These are phyloP conservation scores for Aschersonia sp. DNA, from an alignment of 2,329 filamentous ascomycete genomes.

Conservation along the genomic window DNA sequence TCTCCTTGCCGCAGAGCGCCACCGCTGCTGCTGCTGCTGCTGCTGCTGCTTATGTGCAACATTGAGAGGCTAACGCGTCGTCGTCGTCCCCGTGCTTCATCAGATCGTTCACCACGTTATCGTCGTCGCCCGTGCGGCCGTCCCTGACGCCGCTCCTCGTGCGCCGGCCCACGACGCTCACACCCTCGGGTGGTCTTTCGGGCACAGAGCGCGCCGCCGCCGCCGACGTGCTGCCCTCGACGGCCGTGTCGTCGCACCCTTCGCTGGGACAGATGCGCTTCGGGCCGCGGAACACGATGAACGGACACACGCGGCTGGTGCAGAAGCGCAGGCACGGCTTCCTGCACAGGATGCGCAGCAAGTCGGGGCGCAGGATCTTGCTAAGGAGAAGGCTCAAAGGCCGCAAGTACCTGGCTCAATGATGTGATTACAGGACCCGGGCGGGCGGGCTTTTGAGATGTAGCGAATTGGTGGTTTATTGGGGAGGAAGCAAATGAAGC, in stretches of 20 bases:
- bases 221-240: constrained; percentile 28
- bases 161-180: constrained; percentile 15
- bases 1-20: too few relatives aligned
- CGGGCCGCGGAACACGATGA: constrained; percentile 44
- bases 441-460: not conserved
- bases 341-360: constrained; percentile 32
- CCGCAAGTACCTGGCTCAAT: constrained; percentile 25
- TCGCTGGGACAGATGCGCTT: constrained; percentile 37
- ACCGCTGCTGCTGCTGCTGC: too few relatives aligned
- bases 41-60: too few relatives aligned
- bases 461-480: too few relatives aligned
- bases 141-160: constrained; percentile 22
- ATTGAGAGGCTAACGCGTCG: too few relatives aligned
- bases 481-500: not conserved
- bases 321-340: constrained; percentile 47
- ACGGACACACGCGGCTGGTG: constrained; percentile 35
- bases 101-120: constrained; percentile 3
- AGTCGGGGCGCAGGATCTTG: constrained; percentile 37
- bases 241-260: constrained; percentile 35
- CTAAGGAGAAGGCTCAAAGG: constrained; percentile 37
- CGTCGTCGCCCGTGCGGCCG: constrained; percentile 34
- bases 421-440: not conserved
- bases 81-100: too few relatives aligned
- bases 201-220: constrained; percentile 7
- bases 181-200: constrained; percentile 8